Base-by-base conservation (phyloP, 1,139 yeast species). In the Lodderomyces orthopsilosis region DNA sequence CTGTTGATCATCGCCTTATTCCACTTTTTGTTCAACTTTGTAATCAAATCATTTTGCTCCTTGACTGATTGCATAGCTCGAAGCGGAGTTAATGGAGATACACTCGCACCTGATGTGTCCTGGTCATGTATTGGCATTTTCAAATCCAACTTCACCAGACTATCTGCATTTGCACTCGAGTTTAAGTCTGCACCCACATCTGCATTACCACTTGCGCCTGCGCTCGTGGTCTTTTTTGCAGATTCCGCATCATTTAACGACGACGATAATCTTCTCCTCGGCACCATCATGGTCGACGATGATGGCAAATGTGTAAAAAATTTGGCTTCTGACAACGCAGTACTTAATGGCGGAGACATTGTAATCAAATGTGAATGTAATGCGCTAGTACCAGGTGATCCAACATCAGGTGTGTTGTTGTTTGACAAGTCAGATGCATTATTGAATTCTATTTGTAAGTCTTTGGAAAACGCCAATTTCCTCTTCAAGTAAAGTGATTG, bases 1-100 rank as follows among this genome's bases (percentile, higher is more conserved):
- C 12, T 34, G 26, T 38, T 40, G 14, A 48, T 36, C 17, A 46
- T 44, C 3, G 61, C 48, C 46, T 61, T 62, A 50, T 67, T 69
- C 75, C 75, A 68, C 45, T 63, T 66, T 35, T 63, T 60, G 48
- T 68, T 70, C 40, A 69, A 54, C 51, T 68, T 59, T 34, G 58
- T 60, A 23, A 71, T 62, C 38, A 69, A 57, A 41, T 65, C 62
- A 47, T 65, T 67, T 44, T 69, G 75, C 40, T 63, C 62, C 8
- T 51, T 50, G 9, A 60, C 42, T 9, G 59, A 51, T 26, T 48
- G 47, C 41, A 53, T 40, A 12, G 36, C 28, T n/a, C 22, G 15
- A 13, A 26, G 14, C 12, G 38, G 38, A 9, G 38, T 36, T 17
- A 19, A 17, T 12, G 40, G 35, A 2, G 37, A 6, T 54, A 53